A percentile compares a stretch with the other conserved stretches of the same genome.
phyloP scores from a whole-genome alignment of 208 protist species.

The Crithidia bombi region DNA sequence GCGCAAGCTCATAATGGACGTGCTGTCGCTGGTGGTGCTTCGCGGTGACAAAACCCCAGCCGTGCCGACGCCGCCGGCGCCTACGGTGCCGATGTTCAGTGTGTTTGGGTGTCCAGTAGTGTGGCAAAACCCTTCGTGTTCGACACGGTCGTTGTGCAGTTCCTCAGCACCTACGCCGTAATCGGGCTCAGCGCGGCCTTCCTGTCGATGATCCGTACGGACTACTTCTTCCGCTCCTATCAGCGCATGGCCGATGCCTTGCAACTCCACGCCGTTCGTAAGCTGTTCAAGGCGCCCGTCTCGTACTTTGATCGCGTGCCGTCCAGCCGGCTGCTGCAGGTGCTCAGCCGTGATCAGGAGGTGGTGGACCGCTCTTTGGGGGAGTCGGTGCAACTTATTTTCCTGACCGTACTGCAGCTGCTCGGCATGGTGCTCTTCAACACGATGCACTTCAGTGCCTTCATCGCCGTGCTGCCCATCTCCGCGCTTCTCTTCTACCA shows the following conservation, averaged over 20 bases:
- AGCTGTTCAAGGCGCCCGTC: slow-evolving; percentile 67
- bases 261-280: slow-evolving; percentile 57
- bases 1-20: slow-evolving; percentile 36
- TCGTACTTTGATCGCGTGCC: slow-evolving; percentile 82
- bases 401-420: slow-evolving; percentile 66
- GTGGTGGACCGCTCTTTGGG: slow-evolving; percentile 66
- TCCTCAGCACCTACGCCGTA: slow-evolving; percentile 62
- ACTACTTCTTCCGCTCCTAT: slow-evolving; percentile 63
- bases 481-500: slow-evolving; percentile 75
- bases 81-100: slow-evolving; percentile 11
- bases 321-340: slow-evolving; percentile 53
- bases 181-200: slow-evolving; percentile 56
- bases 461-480: slow-evolving; percentile 68
- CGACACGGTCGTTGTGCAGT: slow-evolving; percentile 49
- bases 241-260: slow-evolving; percentile 59
- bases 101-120: slow-evolving; percentile 21
- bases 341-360: slow-evolving; percentile 74
- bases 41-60: slow-evolving; percentile 29
- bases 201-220: slow-evolving; percentile 60
- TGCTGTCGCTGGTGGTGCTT: slow-evolving; percentile 32
- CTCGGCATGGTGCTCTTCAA: slow-evolving; percentile 67
- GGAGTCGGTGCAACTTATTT: slow-evolving; percentile 67
- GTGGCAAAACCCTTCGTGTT: slow-evolving; percentile 44
- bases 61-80: slow-evolving; percentile 29
- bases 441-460: slow-evolving; percentile 57